Evolutionary conservation across 306 rosid species (phyloP).

Genomic region (Cajanus cajan): DNA sequence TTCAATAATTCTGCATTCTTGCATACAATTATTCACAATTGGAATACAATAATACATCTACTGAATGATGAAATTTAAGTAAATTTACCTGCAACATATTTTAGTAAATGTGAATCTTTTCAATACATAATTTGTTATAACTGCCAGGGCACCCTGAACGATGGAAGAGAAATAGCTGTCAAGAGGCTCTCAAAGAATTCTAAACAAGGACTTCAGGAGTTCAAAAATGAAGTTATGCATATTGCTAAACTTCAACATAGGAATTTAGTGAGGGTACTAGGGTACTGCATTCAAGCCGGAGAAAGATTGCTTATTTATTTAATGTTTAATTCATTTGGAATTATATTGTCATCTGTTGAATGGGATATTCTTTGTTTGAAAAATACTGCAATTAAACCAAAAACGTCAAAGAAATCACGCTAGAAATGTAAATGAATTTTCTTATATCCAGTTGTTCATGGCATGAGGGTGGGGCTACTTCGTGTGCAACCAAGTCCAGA

Average conservation of each 20-base stretch:
- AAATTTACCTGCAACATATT: not conserved
- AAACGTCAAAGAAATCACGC: not conserved
- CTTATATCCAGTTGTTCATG: not conserved
- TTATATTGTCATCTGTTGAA: not conserved
- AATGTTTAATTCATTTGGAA: not conserved
- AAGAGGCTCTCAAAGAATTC: conserved; percentile 52
- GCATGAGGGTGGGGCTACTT: conserved; percentile 2
- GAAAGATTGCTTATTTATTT: conserved; percentile 21
- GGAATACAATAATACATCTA: not conserved
- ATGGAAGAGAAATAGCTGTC: conserved; percentile 53
- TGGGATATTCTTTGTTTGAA: not conserved
- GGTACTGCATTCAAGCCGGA: conserved; percentile 48
- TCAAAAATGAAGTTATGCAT: conserved; percentile 49
- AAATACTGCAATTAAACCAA: not conserved
- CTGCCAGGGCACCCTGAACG: conserved; percentile 41
- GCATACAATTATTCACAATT: not conserved
- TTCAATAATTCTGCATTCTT: not conserved
- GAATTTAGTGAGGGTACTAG: conserved; percentile 51
- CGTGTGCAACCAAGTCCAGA: conserved; percentile 16
- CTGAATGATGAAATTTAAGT: not conserved
- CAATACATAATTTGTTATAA: not conserved
- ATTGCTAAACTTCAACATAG: conserved; percentile 57
- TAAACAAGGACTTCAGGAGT: conserved; percentile 47
- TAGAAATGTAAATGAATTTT: not conserved
- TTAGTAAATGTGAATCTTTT: not conserved